These are phyloP conservation scores for Citeromyces matritensis DNA, from an alignment of 805 yeast genomes.

Conservation along the genomic window DNA sequence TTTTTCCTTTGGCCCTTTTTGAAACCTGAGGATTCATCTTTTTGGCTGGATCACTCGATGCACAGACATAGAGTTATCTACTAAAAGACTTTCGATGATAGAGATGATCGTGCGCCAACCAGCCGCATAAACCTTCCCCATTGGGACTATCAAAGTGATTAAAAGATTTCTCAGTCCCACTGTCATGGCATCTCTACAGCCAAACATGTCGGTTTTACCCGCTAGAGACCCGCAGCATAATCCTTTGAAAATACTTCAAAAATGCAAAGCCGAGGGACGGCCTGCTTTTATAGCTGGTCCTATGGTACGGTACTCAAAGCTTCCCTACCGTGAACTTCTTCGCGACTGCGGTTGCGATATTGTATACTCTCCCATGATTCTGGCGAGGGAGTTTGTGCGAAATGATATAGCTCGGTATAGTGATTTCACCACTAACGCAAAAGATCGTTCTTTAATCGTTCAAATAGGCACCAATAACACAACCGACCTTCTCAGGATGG, in stretches of 20 bases:
- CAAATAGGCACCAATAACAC: conserved; percentile 88
- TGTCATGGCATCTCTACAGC: conserved; percentile 2
- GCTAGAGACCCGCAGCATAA: conserved; percentile 27
- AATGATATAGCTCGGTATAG: conserved; percentile 65
- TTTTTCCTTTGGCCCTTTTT: no score
- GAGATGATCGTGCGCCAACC: no score
- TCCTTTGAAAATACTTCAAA: conserved; percentile 34
- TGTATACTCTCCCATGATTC: conserved; percentile 90
- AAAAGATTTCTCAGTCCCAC: background rate
- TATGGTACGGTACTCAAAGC: conserved; percentile 91
- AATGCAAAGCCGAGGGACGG: conserved; percentile 23
- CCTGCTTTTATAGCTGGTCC: conserved; percentile 75
- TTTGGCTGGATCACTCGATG: no score
- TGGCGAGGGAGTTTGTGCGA: conserved; percentile 89
- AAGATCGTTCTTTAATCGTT: conserved; percentile 62
- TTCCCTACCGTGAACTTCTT: conserved; percentile 77
- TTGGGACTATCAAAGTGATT: conserved; percentile 6
- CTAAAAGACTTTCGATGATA: no score
- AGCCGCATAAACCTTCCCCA: conserved; percentile 6
- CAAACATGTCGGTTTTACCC: conserved; percentile 7
- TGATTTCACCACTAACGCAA: conserved; percentile 70
- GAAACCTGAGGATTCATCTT: no score
- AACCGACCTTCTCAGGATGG: conserved; percentile 66
- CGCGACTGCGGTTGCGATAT: conserved; percentile 66
- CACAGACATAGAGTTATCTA: no score